Base-by-base conservation (phyloP, 345 rosid genomes). In the Hevea brasiliensis region DNA sequence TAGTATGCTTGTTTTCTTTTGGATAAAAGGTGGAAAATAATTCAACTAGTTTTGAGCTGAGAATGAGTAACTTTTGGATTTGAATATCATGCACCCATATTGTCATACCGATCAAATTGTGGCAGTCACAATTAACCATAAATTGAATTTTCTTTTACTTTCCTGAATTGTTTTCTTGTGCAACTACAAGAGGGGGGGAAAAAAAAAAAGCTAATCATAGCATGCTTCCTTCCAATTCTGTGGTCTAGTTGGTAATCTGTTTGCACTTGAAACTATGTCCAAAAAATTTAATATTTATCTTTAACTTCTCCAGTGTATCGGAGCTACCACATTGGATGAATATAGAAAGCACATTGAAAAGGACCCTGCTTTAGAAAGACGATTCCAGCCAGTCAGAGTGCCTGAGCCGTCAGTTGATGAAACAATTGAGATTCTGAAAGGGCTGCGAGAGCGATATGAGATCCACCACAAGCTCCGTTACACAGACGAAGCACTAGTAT, bases 381-480 rank as follows among this genome's bases (percentile, higher is more conserved):
- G 99, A 29, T 96, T 96, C 82, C 99, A 96, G 89, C 99, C 99
- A n/a, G 98, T 96, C 50, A 96, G 75, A 84, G 99, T 96, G 60
- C 99, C 99, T 1, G 98, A 96, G 80, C 98, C 98, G 51, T 62
- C 98, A 61, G 97, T 96, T 64, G 98, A 96, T 53, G 99, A 93
- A 77, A 87, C 98, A 14, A 87, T 96, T 68, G 90, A 87, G 84
- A 96, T 96, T 79, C 82, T 96, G 86, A 91, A 87, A 68, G 98
- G 99, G 71, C 84, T 96, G 20, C 90, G 98, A 17, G 98, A 96
- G 78, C 89, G 97, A 53, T 93, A 96, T 65, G 99, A 96, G 87
- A 96, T 96, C 73, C 99, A 96, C 75, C 99, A 93, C 87, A 96
- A 96, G 83, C 98, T 96, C 29, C 89, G 88, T 15, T 96, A 96